phyloP scores from a whole-genome alignment of 2,329 filamentous ascomycete genomes.

The Colletotrichum cordylinicola region DNA sequence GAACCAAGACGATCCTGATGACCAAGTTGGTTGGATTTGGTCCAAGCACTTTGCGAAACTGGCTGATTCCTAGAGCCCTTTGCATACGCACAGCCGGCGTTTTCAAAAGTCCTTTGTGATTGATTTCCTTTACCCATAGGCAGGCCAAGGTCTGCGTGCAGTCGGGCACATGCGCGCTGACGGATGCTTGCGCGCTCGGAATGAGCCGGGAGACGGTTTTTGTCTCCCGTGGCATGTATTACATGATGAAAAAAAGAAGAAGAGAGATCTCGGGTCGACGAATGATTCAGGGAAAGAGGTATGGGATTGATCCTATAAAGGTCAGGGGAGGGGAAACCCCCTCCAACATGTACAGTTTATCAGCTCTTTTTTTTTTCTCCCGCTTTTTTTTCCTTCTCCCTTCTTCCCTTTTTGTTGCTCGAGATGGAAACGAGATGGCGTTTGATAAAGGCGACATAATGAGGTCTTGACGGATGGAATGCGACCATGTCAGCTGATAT shows the following conservation, averaged over 20 bases:
- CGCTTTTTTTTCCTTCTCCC: background rate
- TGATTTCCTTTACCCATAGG: background rate
- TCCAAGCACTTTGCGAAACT: slow-evolving; percentile 91
- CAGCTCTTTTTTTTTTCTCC: background rate
- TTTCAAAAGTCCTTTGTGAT: background rate
- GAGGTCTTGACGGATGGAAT: slow-evolving; percentile 17
- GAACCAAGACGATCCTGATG: slow-evolving; percentile 88
- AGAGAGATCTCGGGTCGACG: background rate
- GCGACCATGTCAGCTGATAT: slow-evolving; percentile 3
- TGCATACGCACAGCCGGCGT: slow-evolving; percentile 2
- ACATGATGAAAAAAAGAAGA: background rate
- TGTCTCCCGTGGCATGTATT: background rate
- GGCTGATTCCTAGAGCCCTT: slow-evolving; percentile 50
- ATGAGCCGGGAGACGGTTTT: background rate
- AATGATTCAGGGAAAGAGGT: background rate
- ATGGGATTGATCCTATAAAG: background rate
- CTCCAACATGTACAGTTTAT: background rate
- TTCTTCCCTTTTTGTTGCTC: background rate
- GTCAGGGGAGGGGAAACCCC: background rate
- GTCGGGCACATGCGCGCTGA: slow-evolving; percentile 8
- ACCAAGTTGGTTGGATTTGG: slow-evolving; percentile 96
- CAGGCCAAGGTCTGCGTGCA: slow-evolving; percentile 4
- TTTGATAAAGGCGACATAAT: slow-evolving; percentile 15
- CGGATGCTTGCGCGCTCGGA: background rate
- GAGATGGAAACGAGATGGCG: slow-evolving; percentile 21